Percentiles rank a stretch among this genome's conserved stretches.
Evolutionary conservation across 2,329 filamentous ascomycete species (phyloP).

Genomic region (Leptosphaerulina australis): DNA sequence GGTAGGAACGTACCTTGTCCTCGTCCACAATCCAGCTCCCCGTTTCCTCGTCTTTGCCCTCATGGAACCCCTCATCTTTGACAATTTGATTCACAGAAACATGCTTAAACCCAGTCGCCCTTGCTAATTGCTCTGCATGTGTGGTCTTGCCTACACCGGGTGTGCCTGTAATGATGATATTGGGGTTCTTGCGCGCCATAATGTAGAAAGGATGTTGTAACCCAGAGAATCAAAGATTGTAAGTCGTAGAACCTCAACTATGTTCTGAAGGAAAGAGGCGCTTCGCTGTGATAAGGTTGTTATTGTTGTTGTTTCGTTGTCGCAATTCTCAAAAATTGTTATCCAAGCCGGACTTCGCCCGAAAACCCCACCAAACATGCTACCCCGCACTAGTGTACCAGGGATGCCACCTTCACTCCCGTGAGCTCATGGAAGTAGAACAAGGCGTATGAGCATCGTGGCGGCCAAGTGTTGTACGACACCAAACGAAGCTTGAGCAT

Average conservation of each 20-base stretch:
- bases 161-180: constrained; percentile 94
- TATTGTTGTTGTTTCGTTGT: background rate
- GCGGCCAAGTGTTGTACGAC: too few species aligned
- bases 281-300: background rate
- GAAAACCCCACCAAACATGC: constrained; percentile 5
- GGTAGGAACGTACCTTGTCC: constrained; percentile 79
- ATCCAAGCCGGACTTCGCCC: constrained; percentile 1
- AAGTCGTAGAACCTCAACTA: too few species aligned
- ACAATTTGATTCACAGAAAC: constrained; percentile 89
- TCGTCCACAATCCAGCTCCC: constrained; percentile 95
- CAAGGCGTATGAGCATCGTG: too few species aligned
- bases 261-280: too few species aligned
- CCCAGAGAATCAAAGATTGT: too few species aligned
- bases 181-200: constrained; percentile 64
- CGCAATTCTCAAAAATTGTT: constrained; percentile 7
- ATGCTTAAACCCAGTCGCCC: constrained; percentile 78
- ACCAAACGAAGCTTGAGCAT: too few species aligned
- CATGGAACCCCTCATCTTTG: constrained; percentile 85
- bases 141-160: constrained; percentile 96
- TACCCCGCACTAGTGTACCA: constrained; percentile 7
- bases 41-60: constrained; percentile 84
- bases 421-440: too few species aligned
- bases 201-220: too few species aligned
- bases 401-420: too few species aligned
- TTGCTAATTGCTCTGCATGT: constrained; percentile 81